These are phyloP conservation scores for Monosporozyma servazzii DNA, from an alignment of 805 yeast genomes.

Conservation along the genomic window DNA sequence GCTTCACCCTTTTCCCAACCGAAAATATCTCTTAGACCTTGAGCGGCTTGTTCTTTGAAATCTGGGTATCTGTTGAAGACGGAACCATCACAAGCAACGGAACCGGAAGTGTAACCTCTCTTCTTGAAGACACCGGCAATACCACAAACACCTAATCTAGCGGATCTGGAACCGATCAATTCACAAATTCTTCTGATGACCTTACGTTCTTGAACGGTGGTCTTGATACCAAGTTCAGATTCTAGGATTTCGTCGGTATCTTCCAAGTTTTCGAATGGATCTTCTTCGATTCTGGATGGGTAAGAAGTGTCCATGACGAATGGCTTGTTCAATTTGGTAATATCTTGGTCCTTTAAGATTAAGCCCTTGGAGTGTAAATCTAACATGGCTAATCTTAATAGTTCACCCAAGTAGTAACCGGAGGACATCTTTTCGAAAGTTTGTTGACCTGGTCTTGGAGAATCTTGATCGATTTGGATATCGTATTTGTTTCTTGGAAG, in stretches of 20 bases:
- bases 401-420: slow-evolving; percentile 92
- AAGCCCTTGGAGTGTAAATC: slow-evolving; percentile 59
- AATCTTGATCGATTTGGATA: slow-evolving; percentile 63
- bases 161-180: slow-evolving; percentile 83
- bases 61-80: slow-evolving; percentile 91
- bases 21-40: slow-evolving; percentile 79
- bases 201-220: slow-evolving; percentile 72
- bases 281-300: slow-evolving; percentile 82
- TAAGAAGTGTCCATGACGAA: slow-evolving; percentile 83
- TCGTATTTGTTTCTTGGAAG: slow-evolving; percentile 91
- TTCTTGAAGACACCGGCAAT: slow-evolving; percentile 88
- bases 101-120: slow-evolving; percentile 66
- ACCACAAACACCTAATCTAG: slow-evolving; percentile 89
- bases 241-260: slow-evolving; percentile 64
- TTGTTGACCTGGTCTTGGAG: slow-evolving; percentile 96
- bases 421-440: slow-evolving; percentile 95
- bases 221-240: slow-evolving; percentile 46
- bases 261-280: slow-evolving; percentile 73
- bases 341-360: slow-evolving; percentile 63
- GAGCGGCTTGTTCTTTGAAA: slow-evolving; percentile 81
- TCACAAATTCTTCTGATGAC: slow-evolving; percentile 76
- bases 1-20: slow-evolving; percentile 51
- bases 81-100: slow-evolving; percentile 96
- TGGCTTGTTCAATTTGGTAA: slow-evolving; percentile 48
- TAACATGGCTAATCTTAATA: slow-evolving; percentile 67